Base-by-base conservation (phyloP, 83 land plant genomes). In the Diphasiastrum complanatum region DNA sequence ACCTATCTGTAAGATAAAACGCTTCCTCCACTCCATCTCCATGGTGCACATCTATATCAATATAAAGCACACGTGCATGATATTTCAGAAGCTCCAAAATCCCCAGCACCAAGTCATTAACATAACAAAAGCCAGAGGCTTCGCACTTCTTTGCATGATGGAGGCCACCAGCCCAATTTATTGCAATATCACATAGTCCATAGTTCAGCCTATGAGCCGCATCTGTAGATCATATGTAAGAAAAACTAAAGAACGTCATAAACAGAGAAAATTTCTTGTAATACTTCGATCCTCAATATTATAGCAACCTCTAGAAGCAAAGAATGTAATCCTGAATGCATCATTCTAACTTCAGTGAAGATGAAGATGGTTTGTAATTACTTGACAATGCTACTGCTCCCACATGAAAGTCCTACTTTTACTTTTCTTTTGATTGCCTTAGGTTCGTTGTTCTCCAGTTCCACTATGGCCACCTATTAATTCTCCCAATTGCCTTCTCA, bases 1-100 rank as follows among this genome's bases (percentile, higher is more conserved):
- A 90, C 99, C 99, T 90, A 82, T 95, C 97, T 23, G 99, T 95
- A 61, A 76, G 82, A 68, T 86, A 95, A 62, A 95, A 95, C 25
- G 99, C 99, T 79, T 90, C 97, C 68, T 95, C 99, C 22, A 95
- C 99, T 16, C 99, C 99, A 81, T 95, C 99, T 43, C 99, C 99
- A 76, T 95, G 99, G 80, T 95, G 99, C 23, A 95, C 88, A 72
- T 95, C 99, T 51, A 95, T 95, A 62, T 95, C 99, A 67, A 95
- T 86, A 63, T 95, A 95, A 23, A 95, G 74, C 49, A 95, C 97
- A 11, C 99, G 87, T 5, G 97, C 85, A 72, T 89, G 97, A 50
- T 82, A 71, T 51, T 95, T 95, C 20, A 95, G 72, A 45, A 95
- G 86, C 79, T 95, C 99, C 70, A 95, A 61, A 32, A 95, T 95